Base-by-base conservation (phyloP, 179 eudicot species). In the Spergularia azorica region DNA sequence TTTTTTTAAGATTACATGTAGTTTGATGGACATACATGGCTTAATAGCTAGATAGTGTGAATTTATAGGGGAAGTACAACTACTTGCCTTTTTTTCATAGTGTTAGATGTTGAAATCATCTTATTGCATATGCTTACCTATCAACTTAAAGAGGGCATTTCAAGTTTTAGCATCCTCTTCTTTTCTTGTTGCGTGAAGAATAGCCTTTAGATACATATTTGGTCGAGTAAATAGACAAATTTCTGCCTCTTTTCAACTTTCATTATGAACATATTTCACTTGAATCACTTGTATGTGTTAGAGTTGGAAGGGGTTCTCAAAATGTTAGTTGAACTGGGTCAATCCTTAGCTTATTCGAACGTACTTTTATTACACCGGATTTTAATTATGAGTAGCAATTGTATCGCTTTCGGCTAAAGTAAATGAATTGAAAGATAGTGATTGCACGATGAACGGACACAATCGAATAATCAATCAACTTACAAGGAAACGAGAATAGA, bases 141-240 rank as follows among this genome's bases (percentile, higher is more conserved):
- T 52, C 54, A 3, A 12, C 32, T 52, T 52, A 46, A 69, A 69
- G 38, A 51, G 32, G 72, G 21, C 21, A 17, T 16, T 52, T 36
- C 54, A 21, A 12, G n/a, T 57, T 16, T 16, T 14, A 57, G 20
- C 11, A 61, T 70, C 18, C 12, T 36, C 46, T 39, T 51, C 9
- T 54, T 75, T 54, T 18, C 39, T 38, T 75, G 54, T 75, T 54
- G 41, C 70, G 71, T 75, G 63, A 36, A 17, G 61, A 65, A 11
- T 16, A 20, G n/a, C 54, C 51, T 75, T 54, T 50, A 43, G 26
- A n/a, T 54, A 13, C 63, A 55, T 32, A 38, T 75, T n/a, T 16
- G 70, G 78, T 75, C 17, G 21, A 17, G 39, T 32, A 11, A 64
- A 65, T 55, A 4, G 70, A 73, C 76, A 16, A n/a, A 16, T n/a